phyloP scores from a whole-genome alignment of 345 rosid genomes.

The Eucalyptus polyanthemos region DNA sequence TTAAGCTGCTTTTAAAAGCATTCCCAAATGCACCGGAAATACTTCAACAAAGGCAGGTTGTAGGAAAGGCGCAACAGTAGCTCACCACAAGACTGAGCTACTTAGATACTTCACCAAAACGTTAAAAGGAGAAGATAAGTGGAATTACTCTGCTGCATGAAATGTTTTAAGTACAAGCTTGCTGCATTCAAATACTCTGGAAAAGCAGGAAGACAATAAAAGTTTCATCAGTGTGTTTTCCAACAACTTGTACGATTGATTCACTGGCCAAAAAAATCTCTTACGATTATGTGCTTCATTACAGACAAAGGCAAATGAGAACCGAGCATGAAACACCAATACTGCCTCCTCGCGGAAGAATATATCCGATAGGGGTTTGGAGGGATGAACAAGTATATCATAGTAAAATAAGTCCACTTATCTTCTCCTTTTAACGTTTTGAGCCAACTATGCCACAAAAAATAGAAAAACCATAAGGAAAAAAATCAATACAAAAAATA shows the following conservation, averaged over 20 bases:
- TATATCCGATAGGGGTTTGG: background rate
- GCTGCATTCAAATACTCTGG: background rate
- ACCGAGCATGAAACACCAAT: background rate
- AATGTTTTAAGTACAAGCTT: background rate
- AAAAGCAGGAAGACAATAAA: background rate
- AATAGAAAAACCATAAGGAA: conserved; percentile 38
- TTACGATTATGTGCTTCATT: background rate
- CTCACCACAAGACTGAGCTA: background rate
- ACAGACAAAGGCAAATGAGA: background rate
- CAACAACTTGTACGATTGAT: background rate
- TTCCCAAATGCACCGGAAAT: background rate
- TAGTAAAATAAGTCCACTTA: background rate
- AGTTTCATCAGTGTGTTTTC: background rate
- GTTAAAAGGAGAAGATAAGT: too few relatives aligned
- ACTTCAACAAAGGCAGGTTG: background rate
- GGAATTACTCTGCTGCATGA: background rate
- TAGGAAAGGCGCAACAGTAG: background rate
- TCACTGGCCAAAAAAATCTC: background rate
- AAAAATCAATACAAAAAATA: conserved; percentile 26
- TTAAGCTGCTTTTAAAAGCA: background rate
- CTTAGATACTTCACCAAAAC: background rate
- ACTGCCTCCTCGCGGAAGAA: background rate
- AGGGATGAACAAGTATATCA: background rate
- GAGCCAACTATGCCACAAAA: conserved; percentile 23
- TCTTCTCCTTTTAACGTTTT: background rate